Percentiles rank a stretch among this genome's conserved stretches.
phyloP scores from a whole-genome alignment of 169 alveolate genomes.

The Plasmodium cynomolgi region DNA sequence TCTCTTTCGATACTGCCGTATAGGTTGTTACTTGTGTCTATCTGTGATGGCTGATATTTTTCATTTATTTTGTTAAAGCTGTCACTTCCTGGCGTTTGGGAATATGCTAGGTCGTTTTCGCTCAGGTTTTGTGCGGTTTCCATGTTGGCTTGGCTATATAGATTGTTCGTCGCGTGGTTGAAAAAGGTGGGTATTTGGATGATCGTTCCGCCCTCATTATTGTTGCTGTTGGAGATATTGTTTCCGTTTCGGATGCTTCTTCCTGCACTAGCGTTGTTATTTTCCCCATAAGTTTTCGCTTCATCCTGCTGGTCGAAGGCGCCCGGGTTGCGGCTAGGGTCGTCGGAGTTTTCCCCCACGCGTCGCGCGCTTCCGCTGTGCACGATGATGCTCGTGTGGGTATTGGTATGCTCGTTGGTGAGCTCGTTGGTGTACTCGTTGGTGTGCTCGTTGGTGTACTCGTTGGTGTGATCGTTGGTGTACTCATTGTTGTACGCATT shows the following conservation, averaged over 20 bases:
- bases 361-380: neutral
- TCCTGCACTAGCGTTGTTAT: neutral
- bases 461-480: neutral
- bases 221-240: neutral
- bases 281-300: neutral
- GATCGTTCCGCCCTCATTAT: constrained; percentile 1
- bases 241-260: neutral
- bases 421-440: no score
- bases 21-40: constrained; percentile 11
- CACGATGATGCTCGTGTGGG: no score
- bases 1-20: neutral
- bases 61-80: constrained; percentile 9
- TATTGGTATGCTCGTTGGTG: no score
- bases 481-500: neutral
- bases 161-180: neutral
- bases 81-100: neutral
- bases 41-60: neutral
- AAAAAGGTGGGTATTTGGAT: neutral
- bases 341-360: neutral
- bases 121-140: neutral
- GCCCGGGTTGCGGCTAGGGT: neutral
- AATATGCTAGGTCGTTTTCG: neutral
- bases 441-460: neutral
- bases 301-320: neutral
- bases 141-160: neutral